Evolutionary conservation across 75 land plant genomes (phyloP).

Genomic region (Selaginella tamariscina): DNA sequence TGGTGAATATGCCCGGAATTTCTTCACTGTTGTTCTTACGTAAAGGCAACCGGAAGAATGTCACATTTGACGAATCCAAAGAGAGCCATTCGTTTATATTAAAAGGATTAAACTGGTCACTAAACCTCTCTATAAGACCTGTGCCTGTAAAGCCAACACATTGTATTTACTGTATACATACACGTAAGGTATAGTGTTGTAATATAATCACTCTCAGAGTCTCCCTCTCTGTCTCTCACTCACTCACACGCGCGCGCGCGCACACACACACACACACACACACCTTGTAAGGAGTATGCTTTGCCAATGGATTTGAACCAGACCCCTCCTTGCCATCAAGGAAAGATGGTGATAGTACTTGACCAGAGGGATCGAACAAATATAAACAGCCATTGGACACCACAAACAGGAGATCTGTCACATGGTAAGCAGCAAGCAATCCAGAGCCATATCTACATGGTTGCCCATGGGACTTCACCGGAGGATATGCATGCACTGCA

Average conservation of each 20-base stretch:
- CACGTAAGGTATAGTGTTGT: background rate
- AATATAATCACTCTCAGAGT: background rate
- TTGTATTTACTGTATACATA: background rate
- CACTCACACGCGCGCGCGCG: background rate
- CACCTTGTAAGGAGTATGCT: constrained; percentile 66
- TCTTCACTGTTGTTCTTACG: constrained; percentile 19
- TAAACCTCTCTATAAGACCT: constrained; percentile 57
- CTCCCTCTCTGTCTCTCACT: background rate
- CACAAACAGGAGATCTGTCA: constrained; percentile 53
- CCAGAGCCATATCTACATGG: constrained; percentile 68
- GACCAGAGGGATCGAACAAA: constrained; percentile 80
- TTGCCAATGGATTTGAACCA: constrained; percentile 32
- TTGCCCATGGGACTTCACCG: constrained; percentile 59
- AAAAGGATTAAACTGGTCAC: constrained; percentile 78
- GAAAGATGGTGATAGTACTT: constrained; percentile 41
- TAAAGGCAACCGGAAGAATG: constrained; percentile 81
- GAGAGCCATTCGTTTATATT: constrained; percentile 34
- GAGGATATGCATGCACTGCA: constrained; percentile 59
- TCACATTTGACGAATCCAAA: constrained; percentile 43
- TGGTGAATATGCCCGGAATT: constrained; percentile 37
- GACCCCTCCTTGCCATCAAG: constrained; percentile 26
- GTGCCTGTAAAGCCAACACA: constrained; percentile 41
- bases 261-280: too few relatives aligned
- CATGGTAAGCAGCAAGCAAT: constrained; percentile 50
- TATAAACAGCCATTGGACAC: constrained; percentile 65